Conservation (phyloP, 768 basidiomycete species). For the Pisolithus albus region DNA sequence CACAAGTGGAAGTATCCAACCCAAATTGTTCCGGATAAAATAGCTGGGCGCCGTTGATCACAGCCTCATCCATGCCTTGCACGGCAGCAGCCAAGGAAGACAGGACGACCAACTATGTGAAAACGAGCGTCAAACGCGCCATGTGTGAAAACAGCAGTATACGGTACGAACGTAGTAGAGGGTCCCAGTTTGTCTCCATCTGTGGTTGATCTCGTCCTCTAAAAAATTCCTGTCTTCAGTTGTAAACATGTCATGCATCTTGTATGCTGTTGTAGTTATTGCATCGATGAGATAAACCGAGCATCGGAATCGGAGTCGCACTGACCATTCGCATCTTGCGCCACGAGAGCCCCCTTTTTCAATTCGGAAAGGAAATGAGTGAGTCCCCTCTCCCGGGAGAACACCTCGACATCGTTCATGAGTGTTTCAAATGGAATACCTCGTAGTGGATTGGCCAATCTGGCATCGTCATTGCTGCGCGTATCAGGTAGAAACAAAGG, state of each 20-base stretch:
- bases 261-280: constrained; percentile 35
- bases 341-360: constrained; percentile 64
- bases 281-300: not conserved
- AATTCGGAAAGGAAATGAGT: constrained; percentile 42
- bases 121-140: constrained; percentile 10
- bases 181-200: constrained; percentile 41
- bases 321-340: constrained; percentile 55
- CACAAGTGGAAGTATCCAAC: constrained; percentile 29
- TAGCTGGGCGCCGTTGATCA: constrained; percentile 39
- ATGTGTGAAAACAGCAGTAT: constrained; percentile 1
- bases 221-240: constrained; percentile 39
- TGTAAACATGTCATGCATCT: constrained; percentile 31
- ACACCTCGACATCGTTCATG: constrained; percentile 52
- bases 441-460: constrained; percentile 49
- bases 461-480: constrained; percentile 33
- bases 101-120: constrained; percentile 36
- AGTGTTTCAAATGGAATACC: constrained; percentile 58
- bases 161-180: constrained; percentile 34
- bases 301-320: constrained; percentile 28
- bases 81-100: constrained; percentile 75
- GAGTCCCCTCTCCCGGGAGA: constrained; percentile 38
- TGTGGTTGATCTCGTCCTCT: constrained; percentile 38
- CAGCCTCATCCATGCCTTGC: constrained; percentile 47
- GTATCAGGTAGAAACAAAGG: not conserved
- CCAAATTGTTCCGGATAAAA: constrained; percentile 49